Evolutionary conservation across 1,284 basidiomycete genomes (phyloP), one percentile per base, ranked within the genome.

Genomic region (Termitomyces sp.): DNA sequence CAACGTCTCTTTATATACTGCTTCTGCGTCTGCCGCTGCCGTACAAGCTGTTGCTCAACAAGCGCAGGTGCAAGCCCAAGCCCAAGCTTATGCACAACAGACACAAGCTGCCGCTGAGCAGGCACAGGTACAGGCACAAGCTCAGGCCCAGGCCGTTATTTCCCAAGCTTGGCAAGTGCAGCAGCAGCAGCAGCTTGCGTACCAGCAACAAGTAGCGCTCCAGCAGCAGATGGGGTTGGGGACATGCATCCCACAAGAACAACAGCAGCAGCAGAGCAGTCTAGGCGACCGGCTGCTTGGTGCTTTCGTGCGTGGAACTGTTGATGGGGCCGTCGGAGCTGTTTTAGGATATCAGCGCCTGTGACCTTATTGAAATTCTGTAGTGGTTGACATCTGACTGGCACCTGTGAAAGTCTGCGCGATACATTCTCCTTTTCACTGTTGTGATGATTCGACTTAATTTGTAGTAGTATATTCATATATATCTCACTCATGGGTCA

Each of bases 131-230:
- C 52, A 53, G 24, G 40, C 38, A 9, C 47, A 44, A 28, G 41
- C 41, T 6, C 28, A 30, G 28, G 28, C 28, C 28, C 28, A 30
- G 7, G 34, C 15, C 15, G 34, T 1, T 15, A 13, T 34, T 34
- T 13, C 15, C 6, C 34, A 34, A 15, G 13, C 34, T 13, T 34
- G 34, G 34, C 34, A 17, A 28, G 24, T 26, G 19, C 31, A 40
- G 46, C 33, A 48, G 42, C 46, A 46, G 34, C 57, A 61, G 17
- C 39, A 24, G 41, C 19, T 40, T 8, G 26, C n/a, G 15, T 40
- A 53, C 42, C 34, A 38, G 15, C 53, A 54, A 28, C 30, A 31
- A n/a, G 15, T 13, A 30, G 17, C 43, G 5, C 36, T 44, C 13
- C 44, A 51, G 19, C 55, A 56, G 30, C 36, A 36, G 21, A 15